Evolutionary conservation across 257 asterid species (phyloP), one percentile per base, ranked within the genome.

Genomic region (Solanum sitiens): DNA sequence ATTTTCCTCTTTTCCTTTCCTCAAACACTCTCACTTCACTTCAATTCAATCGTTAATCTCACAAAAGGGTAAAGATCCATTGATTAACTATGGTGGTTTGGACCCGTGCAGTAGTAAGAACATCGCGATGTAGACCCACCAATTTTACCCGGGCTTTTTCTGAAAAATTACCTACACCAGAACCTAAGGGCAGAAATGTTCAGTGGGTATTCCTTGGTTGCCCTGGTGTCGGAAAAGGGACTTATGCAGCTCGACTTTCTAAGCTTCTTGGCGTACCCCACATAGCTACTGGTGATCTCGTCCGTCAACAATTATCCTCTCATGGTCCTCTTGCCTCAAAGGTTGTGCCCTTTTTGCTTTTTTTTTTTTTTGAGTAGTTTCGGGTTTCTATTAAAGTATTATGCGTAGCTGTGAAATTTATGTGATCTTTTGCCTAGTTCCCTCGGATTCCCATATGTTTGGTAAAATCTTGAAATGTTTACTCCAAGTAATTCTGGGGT

Each of bases 191-290:
- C 23, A 94, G 97, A 90, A 92, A 91, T 77, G 95, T 96, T 84
- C 99, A 94, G 90, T 96, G 99, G 99, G 98, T 95, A 18, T 96
- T 96, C 89, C 92, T 96, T 9, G 99, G 99, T 67, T 95, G 98
- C 88, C 99, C 99, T 11, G 99, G 99, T 0, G 99, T 96, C 25
- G 99, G 99, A 16, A 97, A 97, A 90, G 99, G 99, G 39, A 95
- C 99, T 74, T 97, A 95, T 89, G 99, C 99, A 27, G 89, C 96
- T 86, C 95, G 98, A 25, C 94, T 97, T 1, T 95, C 98, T 1
- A 88, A 68, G 23, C 95, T 97, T 67, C 95, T 97, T 83, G 96
- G 93, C 71, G 98, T 95, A 32, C 98, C 99, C 11, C 99, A 97
- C 87, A 95, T 97, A 92, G 93, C 98, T 79, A 97, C 99, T 77